Evolutionary conservation across 2,329 filamentous ascomycete genomes (phyloP), one percentile per base, ranked within the genome.

Genomic region (Aspergillus pseudoglaucus): DNA sequence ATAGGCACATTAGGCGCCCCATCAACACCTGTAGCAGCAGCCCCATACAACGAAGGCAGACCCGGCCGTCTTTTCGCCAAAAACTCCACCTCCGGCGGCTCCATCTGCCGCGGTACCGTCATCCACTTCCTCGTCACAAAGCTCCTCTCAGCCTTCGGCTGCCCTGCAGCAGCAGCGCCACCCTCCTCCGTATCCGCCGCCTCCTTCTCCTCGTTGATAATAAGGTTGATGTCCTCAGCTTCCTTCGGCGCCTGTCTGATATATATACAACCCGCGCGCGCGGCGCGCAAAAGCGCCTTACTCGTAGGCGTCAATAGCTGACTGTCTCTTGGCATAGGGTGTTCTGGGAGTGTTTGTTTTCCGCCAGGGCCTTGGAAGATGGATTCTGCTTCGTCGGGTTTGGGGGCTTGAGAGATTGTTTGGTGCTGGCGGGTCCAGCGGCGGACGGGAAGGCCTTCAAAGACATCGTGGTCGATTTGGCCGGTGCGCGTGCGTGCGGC

Each of bases 291-390:
- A 4, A 96, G 77, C 54, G 90, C 87, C 60, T 93, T 87, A 46
- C 85, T 91, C 64, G 90, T 86, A 1, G 84, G 79, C 0, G 87
- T 80, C 8, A 96, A 75, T 27, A 95, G 76, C 49, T 86, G 80
- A 25, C 82, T 87, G 64, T 95, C 91, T 59, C 87, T 87, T 35
- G 91, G 91, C 88, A 96, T 91, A 40, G 88, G 84, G 15, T 89
- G 78, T 62, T 95, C 90, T 42, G 83, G 84, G 80, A 72, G 75
- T 6, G 54, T 55, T 25, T 61, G 58, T 23, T 59, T 60, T 45
- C 58, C 59, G 27, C 49, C 55, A 9, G 61, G 57, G 7, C 59
- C 58, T 42, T 62, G 53, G 10, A 61, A 55, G 4, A 57, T 47
- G 6, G 65, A 53, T 27, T 67, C 61, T 2, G 61, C 75, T 23